Conservation (phyloP, 2,329 filamentous ascomycete genomes). For the Alternaria novae-zelandiae region DNA sequence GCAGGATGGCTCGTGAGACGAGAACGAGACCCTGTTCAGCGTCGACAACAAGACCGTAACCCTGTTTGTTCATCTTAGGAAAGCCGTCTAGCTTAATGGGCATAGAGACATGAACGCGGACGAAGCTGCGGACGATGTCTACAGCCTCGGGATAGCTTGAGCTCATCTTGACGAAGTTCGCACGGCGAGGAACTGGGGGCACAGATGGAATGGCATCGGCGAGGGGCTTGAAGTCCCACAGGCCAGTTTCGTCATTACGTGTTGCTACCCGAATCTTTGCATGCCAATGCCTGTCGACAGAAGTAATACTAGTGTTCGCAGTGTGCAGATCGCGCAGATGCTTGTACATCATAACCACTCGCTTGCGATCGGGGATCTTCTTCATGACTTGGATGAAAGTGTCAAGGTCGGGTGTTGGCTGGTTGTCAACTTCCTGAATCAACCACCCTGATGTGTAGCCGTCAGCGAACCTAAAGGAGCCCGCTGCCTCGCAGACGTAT, state of each 20-base stretch:
- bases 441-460: constrained; percentile 92
- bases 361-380: constrained; percentile 77
- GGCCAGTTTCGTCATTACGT: constrained; percentile 84
- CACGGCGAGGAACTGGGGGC: constrained; percentile 74
- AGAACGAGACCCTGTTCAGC: constrained; percentile 94
- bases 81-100: constrained; percentile 98
- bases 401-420: constrained; percentile 84
- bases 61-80: constrained; percentile 90
- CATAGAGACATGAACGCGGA: constrained; percentile 90
- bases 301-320: constrained; percentile 87
- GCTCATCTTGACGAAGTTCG: constrained; percentile 90
- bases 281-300: constrained; percentile 94
- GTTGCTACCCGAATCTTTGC: constrained; percentile 92
- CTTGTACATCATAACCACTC: constrained; percentile 94
- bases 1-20: constrained; percentile 91
- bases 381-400: constrained; percentile 92
- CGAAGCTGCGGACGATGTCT: constrained; percentile 91
- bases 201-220: constrained; percentile 79
- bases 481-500: constrained; percentile 91
- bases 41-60: constrained; percentile 96
- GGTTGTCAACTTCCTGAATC: constrained; percentile 89
- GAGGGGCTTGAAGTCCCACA: constrained; percentile 94
- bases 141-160: constrained; percentile 89
- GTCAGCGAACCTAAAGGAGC: constrained; percentile 90
- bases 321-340: constrained; percentile 95